Conservation (phyloP, 208 protist species). For the Crithidia expoeki region DNA sequence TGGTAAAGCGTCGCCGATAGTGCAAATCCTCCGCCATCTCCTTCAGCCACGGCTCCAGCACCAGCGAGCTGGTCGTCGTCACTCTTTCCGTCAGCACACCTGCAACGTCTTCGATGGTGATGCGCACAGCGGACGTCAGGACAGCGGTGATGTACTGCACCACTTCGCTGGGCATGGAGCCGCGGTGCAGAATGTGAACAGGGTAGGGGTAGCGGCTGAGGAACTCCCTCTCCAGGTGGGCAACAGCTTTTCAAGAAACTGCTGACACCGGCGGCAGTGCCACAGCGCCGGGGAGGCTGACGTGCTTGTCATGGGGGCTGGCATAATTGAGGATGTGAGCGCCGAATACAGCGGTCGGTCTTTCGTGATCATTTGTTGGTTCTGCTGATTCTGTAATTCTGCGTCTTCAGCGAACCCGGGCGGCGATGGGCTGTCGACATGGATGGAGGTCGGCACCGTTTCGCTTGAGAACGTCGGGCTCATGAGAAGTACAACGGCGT, state of each 20-base stretch:
- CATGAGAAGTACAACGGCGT: conserved; percentile 18
- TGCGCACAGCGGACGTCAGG: conserved; percentile 21
- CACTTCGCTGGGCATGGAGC: conserved; percentile 23
- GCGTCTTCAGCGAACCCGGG: not conserved
- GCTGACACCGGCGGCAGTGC: conserved; percentile 14
- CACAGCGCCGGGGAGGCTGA: not conserved
- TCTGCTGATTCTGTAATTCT: no score
- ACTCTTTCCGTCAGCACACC: conserved; percentile 14
- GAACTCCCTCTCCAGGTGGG: conserved; percentile 38
- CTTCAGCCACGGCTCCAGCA: conserved; percentile 26
- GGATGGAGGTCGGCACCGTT: conserved; percentile 5
- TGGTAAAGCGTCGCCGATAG: conserved; percentile 7
- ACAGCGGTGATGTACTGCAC: conserved; percentile 18
- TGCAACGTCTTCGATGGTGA: conserved; percentile 48
- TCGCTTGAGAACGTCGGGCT: conserved; percentile 23
- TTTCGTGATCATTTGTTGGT: no score
- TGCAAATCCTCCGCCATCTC: conserved; percentile 9
- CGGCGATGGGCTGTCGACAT: not conserved
- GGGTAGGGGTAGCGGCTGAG: conserved; percentile 44
- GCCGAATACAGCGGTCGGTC: not conserved
- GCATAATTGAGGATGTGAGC: not conserved
- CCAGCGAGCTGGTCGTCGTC: conserved; percentile 8
- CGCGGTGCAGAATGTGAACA: conserved; percentile 58
- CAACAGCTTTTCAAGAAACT: conserved; percentile 36
- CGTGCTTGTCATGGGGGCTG: not conserved